Evolutionary conservation across 2,329 filamentous ascomycete genomes (phyloP).

Genomic region (Trichoderma breve): DNA sequence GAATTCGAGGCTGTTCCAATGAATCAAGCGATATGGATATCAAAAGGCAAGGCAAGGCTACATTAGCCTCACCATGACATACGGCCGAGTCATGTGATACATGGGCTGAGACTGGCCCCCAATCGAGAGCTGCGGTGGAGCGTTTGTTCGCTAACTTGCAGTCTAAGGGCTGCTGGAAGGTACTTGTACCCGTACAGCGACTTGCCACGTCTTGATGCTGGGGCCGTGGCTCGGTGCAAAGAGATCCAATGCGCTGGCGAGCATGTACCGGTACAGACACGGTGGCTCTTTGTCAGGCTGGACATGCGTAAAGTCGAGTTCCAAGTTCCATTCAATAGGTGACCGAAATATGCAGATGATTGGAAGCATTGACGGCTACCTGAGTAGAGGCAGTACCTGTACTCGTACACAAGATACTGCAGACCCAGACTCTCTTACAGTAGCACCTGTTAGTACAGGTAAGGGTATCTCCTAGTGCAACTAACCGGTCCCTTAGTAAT

Average conservation of each 20-base stretch:
- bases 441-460: not conserved
- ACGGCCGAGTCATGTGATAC: conserved; percentile 18
- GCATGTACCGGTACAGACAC: not conserved
- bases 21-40: not conserved
- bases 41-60: not conserved
- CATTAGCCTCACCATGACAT: not conserved
- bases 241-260: not conserved
- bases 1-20: not conserved
- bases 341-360: not conserved
- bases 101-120: conserved; percentile 12
- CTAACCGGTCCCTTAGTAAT: not conserved
- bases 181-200: not conserved
- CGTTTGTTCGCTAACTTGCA: not conserved
- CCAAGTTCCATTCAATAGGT: not conserved
- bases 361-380: not conserved
- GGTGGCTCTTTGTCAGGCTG: not conserved
- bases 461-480: not conserved
- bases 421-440: not conserved
- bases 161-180: not conserved
- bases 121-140: conserved; percentile 17
- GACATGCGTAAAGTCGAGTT: not conserved
- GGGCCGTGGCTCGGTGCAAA: not conserved
- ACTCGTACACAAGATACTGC: not conserved
- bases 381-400: not conserved
- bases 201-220: not conserved